phyloP scores from a whole-genome alignment of 2,329 filamentous ascomycete species.

The Penicillium sp. region DNA sequence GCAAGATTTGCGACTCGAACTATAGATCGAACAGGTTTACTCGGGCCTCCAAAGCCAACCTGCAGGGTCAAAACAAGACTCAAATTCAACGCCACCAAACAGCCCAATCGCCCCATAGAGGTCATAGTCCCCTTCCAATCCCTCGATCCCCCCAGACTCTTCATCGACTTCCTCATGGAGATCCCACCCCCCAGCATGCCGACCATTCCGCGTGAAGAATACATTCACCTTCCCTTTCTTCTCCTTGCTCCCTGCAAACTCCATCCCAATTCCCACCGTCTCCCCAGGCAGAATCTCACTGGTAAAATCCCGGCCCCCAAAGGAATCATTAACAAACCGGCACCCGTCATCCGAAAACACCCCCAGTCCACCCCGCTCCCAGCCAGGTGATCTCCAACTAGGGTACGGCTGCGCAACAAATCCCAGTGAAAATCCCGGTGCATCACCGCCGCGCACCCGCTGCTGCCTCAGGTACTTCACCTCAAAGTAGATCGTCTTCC shows the following conservation, averaged over 20 bases:
- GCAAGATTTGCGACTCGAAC: slow-evolving; percentile 4
- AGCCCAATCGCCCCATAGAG: slow-evolving; percentile 61
- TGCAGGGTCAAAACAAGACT: slow-evolving; percentile 53
- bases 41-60: slow-evolving; percentile 49
- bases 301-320: slow-evolving; percentile 61
- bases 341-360: slow-evolving; percentile 66
- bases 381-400: slow-evolving; percentile 62
- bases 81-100: slow-evolving; percentile 64
- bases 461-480: slow-evolving; percentile 50
- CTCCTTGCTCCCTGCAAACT: slow-evolving; percentile 40
- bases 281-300: slow-evolving; percentile 55
- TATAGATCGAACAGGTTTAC: slow-evolving; percentile 5
- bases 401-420: slow-evolving; percentile 64
- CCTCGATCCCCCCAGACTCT: slow-evolving; percentile 60
- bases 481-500: slow-evolving; percentile 62
- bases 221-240: slow-evolving; percentile 49
- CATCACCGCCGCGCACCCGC: slow-evolving; percentile 37
- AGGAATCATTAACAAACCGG: slow-evolving; percentile 63
- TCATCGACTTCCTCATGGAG: slow-evolving; percentile 61
- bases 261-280: slow-evolving; percentile 61
- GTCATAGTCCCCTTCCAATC: slow-evolving; percentile 69
- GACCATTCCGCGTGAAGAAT: slow-evolving; percentile 62
- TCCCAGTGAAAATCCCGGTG: slow-evolving; percentile 58
- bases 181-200: slow-evolving; percentile 56
- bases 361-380: slow-evolving; percentile 62